phyloP scores from a whole-genome alignment of 371 early-diverging fungal species.

The Thermomucor indicae-seudaticae region DNA sequence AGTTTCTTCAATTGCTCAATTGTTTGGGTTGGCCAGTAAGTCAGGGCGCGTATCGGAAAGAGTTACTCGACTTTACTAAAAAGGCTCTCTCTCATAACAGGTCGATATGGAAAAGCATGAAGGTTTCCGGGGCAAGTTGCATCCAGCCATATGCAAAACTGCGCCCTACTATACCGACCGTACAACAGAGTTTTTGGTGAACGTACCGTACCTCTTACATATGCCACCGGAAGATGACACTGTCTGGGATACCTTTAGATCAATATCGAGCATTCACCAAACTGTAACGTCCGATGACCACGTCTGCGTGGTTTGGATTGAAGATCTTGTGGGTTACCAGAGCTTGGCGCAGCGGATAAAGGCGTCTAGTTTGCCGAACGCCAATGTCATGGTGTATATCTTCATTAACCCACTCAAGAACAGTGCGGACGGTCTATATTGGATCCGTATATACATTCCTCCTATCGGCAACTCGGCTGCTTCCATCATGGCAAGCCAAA shows the following conservation, averaged over 20 bases:
- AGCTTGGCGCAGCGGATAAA: conserved; percentile 31
- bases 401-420: conserved; percentile 56
- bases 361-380: conserved; percentile 6
- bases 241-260: conserved; percentile 11
- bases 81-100: conserved; percentile 12
- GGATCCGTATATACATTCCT: conserved; percentile 48
- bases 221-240: conserved; percentile 7
- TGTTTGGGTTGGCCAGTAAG: conserved; percentile 72
- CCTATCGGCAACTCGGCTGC: conserved; percentile 20
- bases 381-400: conserved; percentile 47
- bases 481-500: conserved; percentile 29
- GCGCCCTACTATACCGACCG: conserved; percentile 73
- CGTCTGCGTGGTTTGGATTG: conserved; percentile 65
- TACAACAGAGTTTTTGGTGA: conserved; percentile 67
- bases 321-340: conserved; percentile 41
- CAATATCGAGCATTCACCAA: conserved; percentile 26
- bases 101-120: conserved; percentile 52
- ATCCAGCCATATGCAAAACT: conserved; percentile 47
- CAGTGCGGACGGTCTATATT: conserved; percentile 50
- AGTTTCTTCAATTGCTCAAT: conserved; percentile 66
- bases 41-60: background rate
- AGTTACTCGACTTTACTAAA: background rate
- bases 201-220: conserved; percentile 60
- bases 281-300: conserved; percentile 50
- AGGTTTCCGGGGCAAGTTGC: conserved; percentile 65